phyloP scores from a whole-genome alignment of 2,329 filamentous ascomycete species.

The Aureobasidium subglaciale region DNA sequence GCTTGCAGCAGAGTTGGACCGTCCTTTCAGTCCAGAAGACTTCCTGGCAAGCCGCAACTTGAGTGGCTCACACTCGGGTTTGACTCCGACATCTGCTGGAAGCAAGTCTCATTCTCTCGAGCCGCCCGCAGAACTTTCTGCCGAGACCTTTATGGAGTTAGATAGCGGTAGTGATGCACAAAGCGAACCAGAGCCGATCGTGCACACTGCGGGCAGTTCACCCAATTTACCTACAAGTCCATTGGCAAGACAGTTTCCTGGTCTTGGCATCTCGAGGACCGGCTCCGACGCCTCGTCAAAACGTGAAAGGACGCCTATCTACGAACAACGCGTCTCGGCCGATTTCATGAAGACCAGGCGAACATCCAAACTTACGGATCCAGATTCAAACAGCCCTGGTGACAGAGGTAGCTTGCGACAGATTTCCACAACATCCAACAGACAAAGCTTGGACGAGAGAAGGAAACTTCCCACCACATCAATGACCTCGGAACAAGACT shows the following conservation, averaged over 20 bases:
- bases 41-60: conserved; percentile 11
- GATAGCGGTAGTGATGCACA: background rate
- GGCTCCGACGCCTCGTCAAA: background rate
- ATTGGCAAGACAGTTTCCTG: conserved; percentile 4
- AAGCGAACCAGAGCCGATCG: background rate
- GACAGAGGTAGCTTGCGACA: background rate
- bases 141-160: background rate
- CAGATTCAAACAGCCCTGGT: background rate
- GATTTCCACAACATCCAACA: background rate
- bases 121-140: background rate
- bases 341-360: background rate
- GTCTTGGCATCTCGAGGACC: background rate
- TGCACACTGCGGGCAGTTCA: background rate
- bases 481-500: conserved; percentile 30
- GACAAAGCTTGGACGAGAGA: conserved; percentile 8
- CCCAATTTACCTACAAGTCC: background rate
- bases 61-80: background rate
- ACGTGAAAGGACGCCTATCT: background rate
- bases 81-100: background rate
- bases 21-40: conserved; percentile 8
- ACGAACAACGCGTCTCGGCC: conserved; percentile 1
- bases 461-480: conserved; percentile 4
- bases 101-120: background rate
- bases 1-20: background rate
- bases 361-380: background rate